phyloP scores from a whole-genome alignment of 495 filamentous ascomycete species.

The Oidiodendron maius region DNA sequence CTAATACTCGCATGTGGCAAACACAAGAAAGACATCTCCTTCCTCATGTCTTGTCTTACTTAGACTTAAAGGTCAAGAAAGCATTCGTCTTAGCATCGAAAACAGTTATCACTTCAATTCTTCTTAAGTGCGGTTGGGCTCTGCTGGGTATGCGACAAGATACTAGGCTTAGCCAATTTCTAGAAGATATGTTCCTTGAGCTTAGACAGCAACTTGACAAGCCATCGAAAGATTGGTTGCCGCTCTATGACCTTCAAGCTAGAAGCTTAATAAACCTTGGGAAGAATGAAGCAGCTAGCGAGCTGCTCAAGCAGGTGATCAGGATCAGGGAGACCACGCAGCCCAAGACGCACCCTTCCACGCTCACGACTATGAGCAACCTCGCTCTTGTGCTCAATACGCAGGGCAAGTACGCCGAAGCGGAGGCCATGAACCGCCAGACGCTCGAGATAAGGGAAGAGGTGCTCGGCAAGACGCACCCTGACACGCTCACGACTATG shows the following conservation, averaged over 20 bases:
- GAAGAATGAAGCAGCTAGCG: slow-evolving; percentile 23
- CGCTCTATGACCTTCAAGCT: not conserved
- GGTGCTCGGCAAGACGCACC: no score
- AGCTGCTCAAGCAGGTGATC: slow-evolving; percentile 31
- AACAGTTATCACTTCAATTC: slow-evolving; percentile 7
- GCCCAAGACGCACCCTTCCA: not conserved
- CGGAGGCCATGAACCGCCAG: slow-evolving; percentile 27
- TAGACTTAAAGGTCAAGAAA: slow-evolving; percentile 14
- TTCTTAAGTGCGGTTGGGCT: slow-evolving; percentile 17
- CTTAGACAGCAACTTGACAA: not conserved
- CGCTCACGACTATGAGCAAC: slow-evolving; percentile 2
- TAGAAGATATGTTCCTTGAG: slow-evolving; percentile 30
- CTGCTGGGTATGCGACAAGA: slow-evolving; percentile 19
- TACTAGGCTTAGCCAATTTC: slow-evolving; percentile 23
- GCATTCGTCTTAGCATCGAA: slow-evolving; percentile 12
- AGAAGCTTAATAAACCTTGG: slow-evolving; percentile 12
- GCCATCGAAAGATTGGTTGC: not conserved
- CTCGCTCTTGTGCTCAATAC: slow-evolving; percentile 4
- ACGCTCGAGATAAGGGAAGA: slow-evolving; percentile 22
- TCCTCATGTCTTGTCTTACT: slow-evolving; percentile 22
- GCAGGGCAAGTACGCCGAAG: no score
- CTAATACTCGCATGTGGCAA: slow-evolving; percentile 11
- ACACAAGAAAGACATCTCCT: slow-evolving; percentile 18
- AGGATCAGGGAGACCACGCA: slow-evolving; percentile 5
- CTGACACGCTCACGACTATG: slow-evolving; percentile 28